phyloP scores from a whole-genome alignment of 192 early-diverging fungal species.

The Umbelopsis sp. region DNA sequence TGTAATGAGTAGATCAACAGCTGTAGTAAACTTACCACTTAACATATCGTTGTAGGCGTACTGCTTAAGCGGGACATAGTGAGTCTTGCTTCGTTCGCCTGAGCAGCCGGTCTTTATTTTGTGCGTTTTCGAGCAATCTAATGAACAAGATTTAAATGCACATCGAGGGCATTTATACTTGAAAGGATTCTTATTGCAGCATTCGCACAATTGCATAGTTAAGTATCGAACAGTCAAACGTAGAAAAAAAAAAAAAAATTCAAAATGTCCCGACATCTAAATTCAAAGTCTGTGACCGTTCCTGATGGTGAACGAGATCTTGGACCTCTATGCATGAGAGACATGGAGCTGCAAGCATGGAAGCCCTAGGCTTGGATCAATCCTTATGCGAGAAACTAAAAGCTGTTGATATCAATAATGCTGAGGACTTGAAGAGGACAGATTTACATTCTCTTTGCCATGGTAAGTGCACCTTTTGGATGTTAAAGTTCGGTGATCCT shows the following conservation, averaged over 20 bases:
- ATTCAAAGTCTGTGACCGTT: neutral
- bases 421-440: neutral
- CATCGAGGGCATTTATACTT: constrained; percentile 81
- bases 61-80: constrained; percentile 59
- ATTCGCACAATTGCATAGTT: constrained; percentile 10
- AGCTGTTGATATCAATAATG: neutral
- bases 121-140: constrained; percentile 67
- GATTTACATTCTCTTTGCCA: neutral
- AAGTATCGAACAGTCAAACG: neutral
- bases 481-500: neutral
- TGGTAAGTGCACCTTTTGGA: neutral
- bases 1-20: no score
- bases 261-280: neutral
- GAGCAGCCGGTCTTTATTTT: constrained; percentile 60
- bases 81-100: constrained; percentile 62
- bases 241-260: neutral
- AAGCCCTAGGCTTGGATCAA: neutral
- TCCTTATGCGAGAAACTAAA: neutral
- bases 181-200: constrained; percentile 5
- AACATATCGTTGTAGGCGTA: constrained; percentile 68
- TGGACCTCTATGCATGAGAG: neutral
- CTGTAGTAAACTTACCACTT: constrained; percentile 52
- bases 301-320: neutral
- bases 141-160: constrained; percentile 59
- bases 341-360: neutral